Evolutionary conservation across 257 asterid species (phyloP), one percentile per base, ranked within the genome.

Genomic region (Paraleonurus japonicus): DNA sequence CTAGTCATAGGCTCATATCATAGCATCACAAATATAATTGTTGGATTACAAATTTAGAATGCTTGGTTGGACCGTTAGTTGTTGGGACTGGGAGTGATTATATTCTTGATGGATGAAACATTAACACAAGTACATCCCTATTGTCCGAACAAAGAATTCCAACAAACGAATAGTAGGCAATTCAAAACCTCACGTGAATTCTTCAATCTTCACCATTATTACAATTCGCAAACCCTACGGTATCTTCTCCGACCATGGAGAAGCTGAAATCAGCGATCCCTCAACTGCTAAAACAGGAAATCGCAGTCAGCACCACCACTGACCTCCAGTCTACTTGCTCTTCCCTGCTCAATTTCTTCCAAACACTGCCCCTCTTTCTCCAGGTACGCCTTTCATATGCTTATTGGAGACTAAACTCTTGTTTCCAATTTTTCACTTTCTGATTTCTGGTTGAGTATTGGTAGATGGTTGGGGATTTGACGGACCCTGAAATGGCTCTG

Each of bases 401-500:
- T 35, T 5, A 59, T 43, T 39, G 32, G 47, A 6, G 32, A 48
- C 39, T 32, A 1, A 47, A 33, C 50, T 65, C 5, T 43, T 30
- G 15, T 77, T 19, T 17, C 5, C 3, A 10, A 6, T 62, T 11
- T 75, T 60, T 71, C 7, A 3, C 32, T 59, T 28, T 1, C 39
- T 50, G 37, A 43, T 74, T 28, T 60, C 47, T 28, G 45, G 37
- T 67, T 76, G 74, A 57, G 26, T 48, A 45, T 76, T 62, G 4
- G 9, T 76, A 92, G 98, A 65, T 90, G 84, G 86, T 92, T 65
- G 78, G 85, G 26, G 96, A 92, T 54, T 85, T 95, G 89, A 88
- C 95, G 39, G 90, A 83, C 84, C 76, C 86, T 22, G 81, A 84
- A 74, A 77, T 53, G 74, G 85, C 83, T 73, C 85, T 95, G 68